Evolutionary conservation across 1,284 basidiomycete species (phyloP).

Genomic region (Ceratobasidium sp.): DNA sequence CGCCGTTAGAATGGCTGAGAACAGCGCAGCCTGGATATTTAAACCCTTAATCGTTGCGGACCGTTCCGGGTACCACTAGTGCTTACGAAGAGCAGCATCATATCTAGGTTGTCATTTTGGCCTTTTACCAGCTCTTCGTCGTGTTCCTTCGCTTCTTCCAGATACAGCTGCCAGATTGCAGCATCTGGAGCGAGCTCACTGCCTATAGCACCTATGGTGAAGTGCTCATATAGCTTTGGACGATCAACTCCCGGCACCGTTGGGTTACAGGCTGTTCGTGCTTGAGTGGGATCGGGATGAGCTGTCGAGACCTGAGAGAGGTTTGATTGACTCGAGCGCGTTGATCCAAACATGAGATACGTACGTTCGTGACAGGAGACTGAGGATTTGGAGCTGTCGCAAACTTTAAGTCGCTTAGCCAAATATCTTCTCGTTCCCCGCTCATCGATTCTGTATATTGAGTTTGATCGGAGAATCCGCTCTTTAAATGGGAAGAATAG

Average conservation of each 20-base stretch:
- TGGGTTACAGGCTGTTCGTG: not conserved
- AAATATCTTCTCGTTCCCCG: too few relatives aligned
- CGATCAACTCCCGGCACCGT: not conserved
- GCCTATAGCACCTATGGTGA: not conserved
- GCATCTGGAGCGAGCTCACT: not conserved
- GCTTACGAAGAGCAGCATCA: not conserved
- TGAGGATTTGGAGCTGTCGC: too few relatives aligned
- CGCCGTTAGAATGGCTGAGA: not conserved
- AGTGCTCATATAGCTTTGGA: not conserved
- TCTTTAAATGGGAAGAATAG: too few relatives aligned
- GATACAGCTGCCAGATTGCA: not conserved
- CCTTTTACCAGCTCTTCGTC: not conserved
- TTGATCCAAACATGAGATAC: too few relatives aligned
- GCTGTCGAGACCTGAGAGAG: too few relatives aligned
- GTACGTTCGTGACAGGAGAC: too few relatives aligned
- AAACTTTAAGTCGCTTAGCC: too few relatives aligned
- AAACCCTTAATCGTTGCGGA: not conserved
- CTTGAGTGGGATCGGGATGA: too few relatives aligned
- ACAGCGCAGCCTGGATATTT: not conserved
- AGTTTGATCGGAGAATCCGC: too few relatives aligned
- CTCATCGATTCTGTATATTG: too few relatives aligned
- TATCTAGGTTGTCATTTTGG: not conserved
- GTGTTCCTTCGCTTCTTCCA: not conserved
- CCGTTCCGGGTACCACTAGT: not conserved
- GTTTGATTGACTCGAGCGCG: too few relatives aligned